Evolutionary conservation across 106 monocot genomes (phyloP).

Genomic region (Acanthochlamys bracteata): DNA sequence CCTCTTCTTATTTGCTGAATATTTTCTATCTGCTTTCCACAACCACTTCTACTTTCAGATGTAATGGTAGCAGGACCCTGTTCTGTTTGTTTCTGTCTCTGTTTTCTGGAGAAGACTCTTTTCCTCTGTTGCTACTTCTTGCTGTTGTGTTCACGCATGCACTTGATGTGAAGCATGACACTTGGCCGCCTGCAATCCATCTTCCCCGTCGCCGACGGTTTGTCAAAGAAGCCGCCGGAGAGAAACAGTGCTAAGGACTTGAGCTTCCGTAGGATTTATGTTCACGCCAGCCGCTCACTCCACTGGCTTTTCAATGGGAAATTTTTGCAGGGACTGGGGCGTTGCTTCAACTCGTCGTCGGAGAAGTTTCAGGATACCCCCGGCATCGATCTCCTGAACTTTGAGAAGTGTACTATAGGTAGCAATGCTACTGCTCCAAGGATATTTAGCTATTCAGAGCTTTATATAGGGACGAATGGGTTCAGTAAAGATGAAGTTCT

Average conservation of each 20-base stretch:
- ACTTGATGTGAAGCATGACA: too few species aligned
- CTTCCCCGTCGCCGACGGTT: too few species aligned
- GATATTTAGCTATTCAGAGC: conserved; percentile 82
- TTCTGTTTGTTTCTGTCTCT: too few species aligned
- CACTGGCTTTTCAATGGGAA: neutral
- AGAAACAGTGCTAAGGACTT: neutral
- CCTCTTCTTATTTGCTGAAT: too few species aligned
- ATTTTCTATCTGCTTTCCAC: too few species aligned
- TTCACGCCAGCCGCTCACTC: neutral
- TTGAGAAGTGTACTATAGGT: neutral
- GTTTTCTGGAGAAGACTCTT: too few species aligned
- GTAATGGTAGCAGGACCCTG: too few species aligned
- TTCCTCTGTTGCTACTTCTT: too few species aligned
- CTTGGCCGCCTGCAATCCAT: too few species aligned
- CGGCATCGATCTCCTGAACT: conserved; percentile 13
- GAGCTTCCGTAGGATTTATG: neutral
- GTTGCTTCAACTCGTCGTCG: conserved; percentile 12
- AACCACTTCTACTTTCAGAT: too few species aligned
- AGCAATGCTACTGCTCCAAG: conserved; percentile 40
- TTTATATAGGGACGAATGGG: conserved; percentile 74
- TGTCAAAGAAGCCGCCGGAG: neutral
- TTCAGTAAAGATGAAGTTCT: conserved; percentile 68
- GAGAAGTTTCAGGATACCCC: conserved; percentile 47
- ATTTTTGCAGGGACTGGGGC: conserved; percentile 7
- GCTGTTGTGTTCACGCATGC: too few species aligned